Base-by-base conservation (phyloP, 805 yeast species). In the Nakazawaea ernobii region DNA sequence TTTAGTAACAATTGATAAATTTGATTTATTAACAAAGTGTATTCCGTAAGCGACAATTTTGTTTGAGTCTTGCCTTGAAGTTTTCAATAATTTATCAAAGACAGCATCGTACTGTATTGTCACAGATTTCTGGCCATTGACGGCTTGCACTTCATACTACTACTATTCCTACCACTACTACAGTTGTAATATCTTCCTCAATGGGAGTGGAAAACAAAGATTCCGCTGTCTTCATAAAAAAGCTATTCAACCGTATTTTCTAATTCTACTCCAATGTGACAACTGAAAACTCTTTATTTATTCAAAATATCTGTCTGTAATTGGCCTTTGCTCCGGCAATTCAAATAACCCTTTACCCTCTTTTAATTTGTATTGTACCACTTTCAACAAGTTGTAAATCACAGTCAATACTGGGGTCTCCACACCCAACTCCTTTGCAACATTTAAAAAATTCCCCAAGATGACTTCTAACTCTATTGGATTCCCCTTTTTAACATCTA, bases 381-480 rank as follows among this genome's bases (percentile, higher is more conserved):
- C 73, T 39, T 73, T 71, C 51, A 86, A 70, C 47, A 87, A 67
- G 28, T 70, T 62, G 61, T 87, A 86, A 20, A 88, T 53, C 45
- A 79, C 60, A 2, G 70, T 60, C 48, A 89, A 71, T 3, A 71
- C 67, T 1, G 96, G 96, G 0, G 89, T 73, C 26, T 60, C 55
- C 8, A 81, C 74, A 0, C 71, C 66, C 48, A 69, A 58, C 52
- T 71, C 71, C 37, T 66, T 63, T 8, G 84, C 86, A 36, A 75
- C 68, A 14, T 61, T 61, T 44, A 84, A 56, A 0, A 84, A 70
- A 56, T 82, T 86, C 4, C 92, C 91, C 43, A 85, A 65, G 50
- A 87, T 82, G 20, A 77, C 84, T 56, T 86, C 90, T 28, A 81
- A 62, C 61, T 87, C 95, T 53, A 86, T 75, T 42, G 80, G 80